These are phyloP conservation scores for Polysphondylium violaceum DNA, from an alignment of 78 protist genomes.

Conservation along the genomic window DNA sequence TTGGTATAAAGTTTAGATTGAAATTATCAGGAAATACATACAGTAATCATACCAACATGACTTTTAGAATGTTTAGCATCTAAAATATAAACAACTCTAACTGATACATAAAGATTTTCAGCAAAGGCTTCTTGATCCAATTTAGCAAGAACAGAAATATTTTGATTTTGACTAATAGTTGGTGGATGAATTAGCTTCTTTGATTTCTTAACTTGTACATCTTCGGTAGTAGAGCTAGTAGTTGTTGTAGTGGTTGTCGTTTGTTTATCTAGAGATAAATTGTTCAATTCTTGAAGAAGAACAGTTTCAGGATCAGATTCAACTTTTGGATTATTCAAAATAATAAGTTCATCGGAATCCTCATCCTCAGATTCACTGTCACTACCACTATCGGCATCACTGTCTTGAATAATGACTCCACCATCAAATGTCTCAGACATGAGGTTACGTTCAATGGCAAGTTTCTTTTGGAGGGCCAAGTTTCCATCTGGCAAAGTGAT, in stretches of 20 bases:
- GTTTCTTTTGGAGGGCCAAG: background rate
- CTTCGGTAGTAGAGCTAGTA: slow-evolving; percentile 3
- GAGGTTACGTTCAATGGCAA: slow-evolving; percentile 4
- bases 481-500: slow-evolving; percentile 6
- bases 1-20: background rate
- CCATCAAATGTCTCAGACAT: background rate
- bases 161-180: background rate
- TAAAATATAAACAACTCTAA: slow-evolving; percentile 49
- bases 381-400: background rate
- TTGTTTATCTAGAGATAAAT: too few relatives aligned
- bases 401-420: background rate
- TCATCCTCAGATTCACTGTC: slow-evolving; percentile 1
- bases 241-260: slow-evolving; percentile 18
- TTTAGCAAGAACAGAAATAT: background rate
- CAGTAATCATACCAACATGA: slow-evolving; percentile 70
- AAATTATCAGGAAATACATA: slow-evolving; percentile 1
- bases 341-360: background rate
- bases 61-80: slow-evolving; percentile 45
- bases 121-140: slow-evolving; percentile 15
- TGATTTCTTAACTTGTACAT: background rate
- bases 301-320: slow-evolving; percentile 12
- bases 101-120: slow-evolving; percentile 23
- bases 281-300: background rate
- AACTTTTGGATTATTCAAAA: background rate
- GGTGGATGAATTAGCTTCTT: background rate